Conservation (phyloP, 1,284 basidiomycete genomes). For the Kalmanozyma brasiliensis region DNA sequence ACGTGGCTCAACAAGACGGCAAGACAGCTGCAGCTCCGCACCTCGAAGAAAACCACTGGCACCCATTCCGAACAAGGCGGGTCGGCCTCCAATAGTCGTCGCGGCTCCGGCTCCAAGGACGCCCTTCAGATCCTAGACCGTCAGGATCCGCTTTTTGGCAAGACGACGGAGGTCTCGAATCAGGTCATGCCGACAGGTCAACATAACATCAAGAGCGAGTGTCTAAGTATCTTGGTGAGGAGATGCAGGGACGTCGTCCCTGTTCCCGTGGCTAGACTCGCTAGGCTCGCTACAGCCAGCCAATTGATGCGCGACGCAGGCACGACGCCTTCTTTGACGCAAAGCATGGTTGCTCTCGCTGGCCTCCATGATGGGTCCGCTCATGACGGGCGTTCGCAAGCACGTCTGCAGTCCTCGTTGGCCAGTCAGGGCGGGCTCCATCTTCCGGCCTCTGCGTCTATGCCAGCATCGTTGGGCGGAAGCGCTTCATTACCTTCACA, state of each 20-base stretch:
- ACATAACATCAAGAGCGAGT: constrained; percentile 48
- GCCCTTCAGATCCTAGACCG: background rate
- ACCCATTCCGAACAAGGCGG: constrained; percentile 6
- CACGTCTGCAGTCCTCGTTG: background rate
- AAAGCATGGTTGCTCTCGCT: constrained; percentile 30
- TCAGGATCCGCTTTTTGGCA: constrained; percentile 25
- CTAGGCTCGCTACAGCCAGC: constrained; percentile 42
- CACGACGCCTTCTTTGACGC: constrained; percentile 19
- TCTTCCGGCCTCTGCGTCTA: constrained; percentile 20
- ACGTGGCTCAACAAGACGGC: constrained; percentile 61
- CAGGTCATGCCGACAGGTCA: constrained; percentile 17
- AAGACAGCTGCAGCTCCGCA: constrained; percentile 47
- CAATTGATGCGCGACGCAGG: constrained; percentile 21
- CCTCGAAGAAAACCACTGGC: constrained; percentile 23
- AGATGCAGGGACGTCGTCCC: constrained; percentile 65
- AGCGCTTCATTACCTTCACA: too few species aligned
- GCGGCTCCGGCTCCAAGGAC: constrained; percentile 20
- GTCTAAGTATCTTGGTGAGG: constrained; percentile 48
- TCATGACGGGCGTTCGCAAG: background rate
- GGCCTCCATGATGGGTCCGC: constrained; percentile 9
- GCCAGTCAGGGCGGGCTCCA: background rate
- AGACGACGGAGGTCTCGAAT: constrained; percentile 34
- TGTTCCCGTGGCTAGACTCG: constrained; percentile 63
- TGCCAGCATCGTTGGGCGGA: constrained; percentile 13
- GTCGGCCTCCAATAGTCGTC: constrained; percentile 6